These are phyloP conservation scores for Hymenoscyphus salicellus DNA, from an alignment of 2,329 filamentous ascomycete genomes.

Conservation along the genomic window DNA sequence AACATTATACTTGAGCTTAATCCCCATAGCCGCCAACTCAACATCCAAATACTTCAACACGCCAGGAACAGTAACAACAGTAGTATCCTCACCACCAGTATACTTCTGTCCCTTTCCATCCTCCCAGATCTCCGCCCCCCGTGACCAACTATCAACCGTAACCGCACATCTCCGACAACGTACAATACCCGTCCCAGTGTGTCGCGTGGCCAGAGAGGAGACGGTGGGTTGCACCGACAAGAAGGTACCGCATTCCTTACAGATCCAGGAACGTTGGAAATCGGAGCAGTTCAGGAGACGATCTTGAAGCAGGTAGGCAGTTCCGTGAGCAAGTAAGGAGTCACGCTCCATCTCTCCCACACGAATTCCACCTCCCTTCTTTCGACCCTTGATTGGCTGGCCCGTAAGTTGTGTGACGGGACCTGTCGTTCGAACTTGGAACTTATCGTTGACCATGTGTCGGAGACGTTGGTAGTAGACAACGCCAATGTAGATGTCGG, in stretches of 20 bases:
- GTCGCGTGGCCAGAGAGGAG: conserved; percentile 61
- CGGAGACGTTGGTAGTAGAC: conserved; percentile 97
- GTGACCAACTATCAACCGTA: conserved; percentile 36
- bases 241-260: conserved; percentile 85
- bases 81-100: conserved; percentile 86
- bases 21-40: conserved; percentile 92
- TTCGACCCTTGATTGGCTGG: conserved; percentile 94
- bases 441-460: conserved; percentile 99
- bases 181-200: conserved; percentile 65
- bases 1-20: conserved; percentile 90
- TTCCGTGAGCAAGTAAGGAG: conserved; percentile 89
- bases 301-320: conserved; percentile 91
- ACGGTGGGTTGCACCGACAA: conserved; percentile 80
- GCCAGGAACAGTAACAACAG: conserved; percentile 86
- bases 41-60: conserved; percentile 92
- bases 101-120: conserved; percentile 82
- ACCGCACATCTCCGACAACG: conserved; percentile 75
- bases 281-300: conserved; percentile 96
- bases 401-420: conserved; percentile 87
- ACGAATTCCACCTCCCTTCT: conserved; percentile 95
- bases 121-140: conserved; percentile 81
- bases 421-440: conserved; percentile 93
- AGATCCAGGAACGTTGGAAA: conserved; percentile 86
- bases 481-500: conserved; percentile 93
- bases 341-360: conserved; percentile 99